Conservation (phyloP, 192 early-diverging fungal genomes). For the Coemansia sp. region DNA sequence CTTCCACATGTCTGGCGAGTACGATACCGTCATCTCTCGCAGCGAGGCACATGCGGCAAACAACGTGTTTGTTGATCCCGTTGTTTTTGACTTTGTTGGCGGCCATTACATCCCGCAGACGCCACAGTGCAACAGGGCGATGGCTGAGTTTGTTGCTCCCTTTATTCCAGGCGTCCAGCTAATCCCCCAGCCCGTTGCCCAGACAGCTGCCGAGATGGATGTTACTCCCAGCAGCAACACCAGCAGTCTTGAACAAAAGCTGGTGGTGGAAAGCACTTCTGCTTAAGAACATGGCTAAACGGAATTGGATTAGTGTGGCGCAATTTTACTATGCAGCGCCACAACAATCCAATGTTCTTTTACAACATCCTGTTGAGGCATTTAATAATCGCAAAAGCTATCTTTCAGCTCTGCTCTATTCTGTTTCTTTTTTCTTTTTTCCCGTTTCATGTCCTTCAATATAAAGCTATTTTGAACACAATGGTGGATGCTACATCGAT, state of each 20-base stretch:
- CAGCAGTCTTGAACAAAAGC: not conserved
- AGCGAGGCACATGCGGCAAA: conserved; percentile 19
- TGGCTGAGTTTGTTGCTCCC: conserved; percentile 28
- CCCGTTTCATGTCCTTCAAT: not conserved
- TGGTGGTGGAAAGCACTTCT: not conserved
- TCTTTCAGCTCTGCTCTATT: not conserved
- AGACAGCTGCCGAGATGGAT: not conserved
- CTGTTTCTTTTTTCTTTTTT: not conserved
- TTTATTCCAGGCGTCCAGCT: conserved; percentile 29
- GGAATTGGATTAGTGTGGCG: conserved; percentile 4
- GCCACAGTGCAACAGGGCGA: conserved; percentile 27
- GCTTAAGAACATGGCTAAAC: not conserved
- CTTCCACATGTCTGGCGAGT: conserved; percentile 40
- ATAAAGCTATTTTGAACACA: not conserved
- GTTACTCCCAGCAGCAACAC: not conserved
- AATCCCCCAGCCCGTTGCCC: not conserved
- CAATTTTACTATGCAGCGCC: not conserved
- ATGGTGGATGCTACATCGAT: not conserved
- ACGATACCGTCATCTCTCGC: conserved; percentile 39
- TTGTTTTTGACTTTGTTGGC: conserved; percentile 46
- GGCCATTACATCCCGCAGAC: conserved; percentile 52
- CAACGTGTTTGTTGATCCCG: conserved; percentile 20
- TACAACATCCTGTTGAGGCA: not conserved
- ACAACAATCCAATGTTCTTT: not conserved
- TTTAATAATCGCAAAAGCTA: not conserved